These are phyloP conservation scores for Pythium apleroticum DNA, from an alignment of 352 stramenopile species.

Conservation along the genomic window DNA sequence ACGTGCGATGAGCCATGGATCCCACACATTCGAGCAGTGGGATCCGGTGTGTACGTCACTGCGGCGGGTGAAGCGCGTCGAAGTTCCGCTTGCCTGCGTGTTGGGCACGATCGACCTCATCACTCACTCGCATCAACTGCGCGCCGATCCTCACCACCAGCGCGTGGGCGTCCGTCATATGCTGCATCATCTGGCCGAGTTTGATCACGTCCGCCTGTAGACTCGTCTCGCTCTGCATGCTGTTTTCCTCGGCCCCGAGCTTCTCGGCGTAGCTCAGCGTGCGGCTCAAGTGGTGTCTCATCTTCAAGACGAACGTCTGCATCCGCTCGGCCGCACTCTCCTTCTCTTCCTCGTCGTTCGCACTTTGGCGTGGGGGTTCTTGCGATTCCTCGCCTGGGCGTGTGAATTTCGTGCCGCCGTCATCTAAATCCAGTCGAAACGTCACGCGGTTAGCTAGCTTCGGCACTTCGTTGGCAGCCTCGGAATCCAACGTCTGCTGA, in stretches of 20 bases:
- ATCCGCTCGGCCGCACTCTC: constrained; percentile 44
- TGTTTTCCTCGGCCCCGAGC: constrained; percentile 49
- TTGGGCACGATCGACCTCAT: background rate
- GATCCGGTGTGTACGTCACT: background rate
- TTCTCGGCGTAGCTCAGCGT: constrained; percentile 67
- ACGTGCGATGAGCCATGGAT: background rate
- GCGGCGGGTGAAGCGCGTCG: background rate
- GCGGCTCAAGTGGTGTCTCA: constrained; percentile 62
- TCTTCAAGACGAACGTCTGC: constrained; percentile 46
- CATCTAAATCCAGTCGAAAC: constrained; percentile 44
- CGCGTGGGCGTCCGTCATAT: constrained; percentile 41
- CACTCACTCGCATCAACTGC: constrained; percentile 28
- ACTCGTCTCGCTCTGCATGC: constrained; percentile 44
- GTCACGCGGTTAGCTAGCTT: constrained; percentile 57
- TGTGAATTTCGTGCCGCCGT: constrained; percentile 41
- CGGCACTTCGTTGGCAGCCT: constrained; percentile 13
- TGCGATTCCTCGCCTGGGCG: constrained; percentile 58
- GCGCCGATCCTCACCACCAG: constrained; percentile 38
- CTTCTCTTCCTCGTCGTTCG: constrained; percentile 19
- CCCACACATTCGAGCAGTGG: background rate
- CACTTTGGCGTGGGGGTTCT: constrained; percentile 18
- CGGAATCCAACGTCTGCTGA: background rate
- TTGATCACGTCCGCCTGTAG: constrained; percentile 32
- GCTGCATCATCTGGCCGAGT: constrained; percentile 32
- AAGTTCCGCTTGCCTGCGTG: background rate